phyloP scores from a whole-genome alignment of 495 filamentous ascomycete species.

The Penicillium malachiteum region DNA sequence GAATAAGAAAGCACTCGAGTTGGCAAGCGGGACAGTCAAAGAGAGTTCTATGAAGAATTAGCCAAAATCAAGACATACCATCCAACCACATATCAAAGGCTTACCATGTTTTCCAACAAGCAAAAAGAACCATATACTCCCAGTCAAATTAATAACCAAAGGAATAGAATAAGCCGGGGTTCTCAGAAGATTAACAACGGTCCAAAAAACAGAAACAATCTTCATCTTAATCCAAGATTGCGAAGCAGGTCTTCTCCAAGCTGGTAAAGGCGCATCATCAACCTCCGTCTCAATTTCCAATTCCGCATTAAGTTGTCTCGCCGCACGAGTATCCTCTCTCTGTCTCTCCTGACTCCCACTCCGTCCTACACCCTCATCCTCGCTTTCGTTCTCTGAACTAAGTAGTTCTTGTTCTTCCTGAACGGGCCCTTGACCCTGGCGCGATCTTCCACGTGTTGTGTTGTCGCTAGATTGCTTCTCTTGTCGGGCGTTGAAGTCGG shows the following conservation, averaged over 20 bases:
- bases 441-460: conserved; percentile 10
- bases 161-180: conserved; percentile 84
- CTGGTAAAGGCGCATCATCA: conserved; percentile 24
- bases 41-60: conserved; percentile 66
- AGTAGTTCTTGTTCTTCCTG: background rate
- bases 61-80: background rate
- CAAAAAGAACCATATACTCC: conserved; percentile 96
- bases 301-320: background rate
- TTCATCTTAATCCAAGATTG: conserved; percentile 54
- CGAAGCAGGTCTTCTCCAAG: conserved; percentile 21
- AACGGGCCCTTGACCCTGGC: conserved; percentile 8
- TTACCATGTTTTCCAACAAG: conserved; percentile 87
- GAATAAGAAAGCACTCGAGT: conserved; percentile 91
- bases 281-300: conserved; percentile 14
- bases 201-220: conserved; percentile 60
- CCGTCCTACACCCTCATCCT: conserved; percentile 13
- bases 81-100: conserved; percentile 24
- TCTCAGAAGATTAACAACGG: conserved; percentile 71
- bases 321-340: background rate
- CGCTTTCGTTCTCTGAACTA: background rate
- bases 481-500: conserved; percentile 56
- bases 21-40: conserved; percentile 90
- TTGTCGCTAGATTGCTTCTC: conserved; percentile 21
- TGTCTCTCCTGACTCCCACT: conserved; percentile 16
- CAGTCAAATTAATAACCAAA: conserved; percentile 85